Evolutionary conservation across 1,284 basidiomycete species (phyloP).

Genomic region (Cryptococcus sp.): DNA sequence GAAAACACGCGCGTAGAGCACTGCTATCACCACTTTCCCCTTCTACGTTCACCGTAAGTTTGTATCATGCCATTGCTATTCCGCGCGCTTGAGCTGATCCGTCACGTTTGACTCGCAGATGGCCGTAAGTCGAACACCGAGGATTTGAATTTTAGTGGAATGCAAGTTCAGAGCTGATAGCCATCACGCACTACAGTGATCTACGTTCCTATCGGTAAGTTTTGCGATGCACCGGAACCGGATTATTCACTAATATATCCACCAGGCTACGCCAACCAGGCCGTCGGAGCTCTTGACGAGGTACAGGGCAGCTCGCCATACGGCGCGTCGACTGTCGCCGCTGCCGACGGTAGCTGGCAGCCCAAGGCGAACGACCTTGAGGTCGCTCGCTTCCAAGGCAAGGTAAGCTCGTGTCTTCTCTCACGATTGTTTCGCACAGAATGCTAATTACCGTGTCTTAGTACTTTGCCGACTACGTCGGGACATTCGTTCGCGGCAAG

Average conservation of each 20-base stretch:
- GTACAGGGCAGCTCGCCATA: slow-evolving; percentile 66
- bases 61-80: too few species aligned
- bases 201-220: slow-evolving; percentile 68
- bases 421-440: not conserved
- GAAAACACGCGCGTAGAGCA: slow-evolving; percentile 51
- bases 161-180: slow-evolving; percentile 9
- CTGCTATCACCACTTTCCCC: slow-evolving; percentile 66
- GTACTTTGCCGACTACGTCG: slow-evolving; percentile 49
- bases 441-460: not conserved
- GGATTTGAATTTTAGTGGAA: too few species aligned
- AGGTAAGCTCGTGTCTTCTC: slow-evolving; percentile 30
- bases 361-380: slow-evolving; percentile 66
- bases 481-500: slow-evolving; percentile 47
- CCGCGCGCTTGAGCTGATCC: too few species aligned
- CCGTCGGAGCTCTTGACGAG: slow-evolving; percentile 60
- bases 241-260: not conserved
- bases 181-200: slow-evolving; percentile 20
- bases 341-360: slow-evolving; percentile 64
- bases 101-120: too few species aligned
- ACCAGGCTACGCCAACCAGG: slow-evolving; percentile 59
- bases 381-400: slow-evolving; percentile 65
- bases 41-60: slow-evolving; percentile 67
- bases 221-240: not conserved
- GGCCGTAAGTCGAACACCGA: not conserved
- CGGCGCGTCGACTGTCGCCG: slow-evolving; percentile 70